phyloP scores from a whole-genome alignment of 768 basidiomycete genomes.

The Myochromella boudieri region DNA sequence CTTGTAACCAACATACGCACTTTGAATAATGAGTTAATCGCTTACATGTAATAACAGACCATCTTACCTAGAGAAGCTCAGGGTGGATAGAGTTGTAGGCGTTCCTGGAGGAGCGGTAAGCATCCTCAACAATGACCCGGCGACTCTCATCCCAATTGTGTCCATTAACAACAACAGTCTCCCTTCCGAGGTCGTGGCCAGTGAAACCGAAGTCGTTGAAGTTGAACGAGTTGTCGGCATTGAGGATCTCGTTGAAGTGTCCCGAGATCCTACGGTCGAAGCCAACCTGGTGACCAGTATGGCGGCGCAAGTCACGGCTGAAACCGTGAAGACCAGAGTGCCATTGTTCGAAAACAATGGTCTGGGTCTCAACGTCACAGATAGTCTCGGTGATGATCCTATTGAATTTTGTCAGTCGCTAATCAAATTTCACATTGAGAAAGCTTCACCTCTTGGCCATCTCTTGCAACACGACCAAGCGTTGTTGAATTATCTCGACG shows the following conservation, averaged over 20 bases:
- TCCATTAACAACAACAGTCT: constrained; percentile 33
- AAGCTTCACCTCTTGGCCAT: constrained; percentile 41
- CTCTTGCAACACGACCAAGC: constrained; percentile 42
- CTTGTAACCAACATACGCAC: constrained; percentile 32
- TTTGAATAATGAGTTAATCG: too few species aligned
- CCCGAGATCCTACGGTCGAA: constrained; percentile 35
- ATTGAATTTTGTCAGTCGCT: not conserved
- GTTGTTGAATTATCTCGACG: constrained; percentile 44
- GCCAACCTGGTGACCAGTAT: constrained; percentile 34
- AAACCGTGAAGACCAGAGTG: constrained; percentile 36
- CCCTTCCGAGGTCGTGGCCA: constrained; percentile 34
- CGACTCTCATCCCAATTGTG: constrained; percentile 36
- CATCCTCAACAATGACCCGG: constrained; percentile 28
- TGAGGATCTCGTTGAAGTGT: constrained; percentile 32
- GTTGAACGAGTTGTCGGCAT: constrained; percentile 36
- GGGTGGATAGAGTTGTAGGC: constrained; percentile 15
- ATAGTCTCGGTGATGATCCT: constrained; percentile 45
- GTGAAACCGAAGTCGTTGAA: constrained; percentile 37
- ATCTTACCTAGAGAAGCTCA: constrained; percentile 1
- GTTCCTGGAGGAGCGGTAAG: constrained; percentile 28
- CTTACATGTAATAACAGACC: not conserved
- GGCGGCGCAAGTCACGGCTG: constrained; percentile 37
- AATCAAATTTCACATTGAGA: not conserved
- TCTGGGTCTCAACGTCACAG: constrained; percentile 50
- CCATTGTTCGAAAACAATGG: constrained; percentile 42